These are phyloP conservation scores for Persicaria maculosa DNA, from an alignment of 148 eudicot species.

Conservation along the genomic window DNA sequence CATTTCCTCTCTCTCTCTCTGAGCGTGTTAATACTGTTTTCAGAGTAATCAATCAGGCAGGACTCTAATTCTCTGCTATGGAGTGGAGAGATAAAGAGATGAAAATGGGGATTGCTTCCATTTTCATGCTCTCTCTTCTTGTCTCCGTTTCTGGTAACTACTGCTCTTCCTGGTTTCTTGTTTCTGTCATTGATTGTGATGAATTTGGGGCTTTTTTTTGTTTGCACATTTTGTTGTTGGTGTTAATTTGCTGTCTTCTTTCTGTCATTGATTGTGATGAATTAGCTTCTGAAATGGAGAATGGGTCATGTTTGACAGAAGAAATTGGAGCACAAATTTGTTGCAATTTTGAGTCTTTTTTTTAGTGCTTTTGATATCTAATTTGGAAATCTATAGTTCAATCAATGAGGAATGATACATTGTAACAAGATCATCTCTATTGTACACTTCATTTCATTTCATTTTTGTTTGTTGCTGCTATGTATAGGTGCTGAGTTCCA, in stretches of 20 bases:
- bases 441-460: background rate
- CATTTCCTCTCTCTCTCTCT: background rate
- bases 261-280: background rate
- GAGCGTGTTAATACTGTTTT: background rate
- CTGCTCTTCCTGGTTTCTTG: background rate
- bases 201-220: background rate
- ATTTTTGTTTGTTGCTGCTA: background rate
- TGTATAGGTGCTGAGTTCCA: conserved; percentile 35
- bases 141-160: background rate
- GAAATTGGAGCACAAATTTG: background rate
- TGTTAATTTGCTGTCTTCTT: background rate
- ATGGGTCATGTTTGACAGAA: background rate
- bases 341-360: background rate
- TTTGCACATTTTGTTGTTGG: background rate
- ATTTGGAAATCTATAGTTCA: background rate
- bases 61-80: background rate
- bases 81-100: background rate
- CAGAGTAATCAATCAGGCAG: background rate
- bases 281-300: background rate
- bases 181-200: background rate
- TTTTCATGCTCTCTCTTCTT: conserved; percentile 3
- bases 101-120: background rate
- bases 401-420: background rate
- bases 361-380: too few relatives aligned
- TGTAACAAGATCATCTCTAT: background rate